A percentile compares a stretch with the other conserved stretches of the same genome.
phyloP scores from a whole-genome alignment of 768 basidiomycete species.

The Tulasnella sp. region DNA sequence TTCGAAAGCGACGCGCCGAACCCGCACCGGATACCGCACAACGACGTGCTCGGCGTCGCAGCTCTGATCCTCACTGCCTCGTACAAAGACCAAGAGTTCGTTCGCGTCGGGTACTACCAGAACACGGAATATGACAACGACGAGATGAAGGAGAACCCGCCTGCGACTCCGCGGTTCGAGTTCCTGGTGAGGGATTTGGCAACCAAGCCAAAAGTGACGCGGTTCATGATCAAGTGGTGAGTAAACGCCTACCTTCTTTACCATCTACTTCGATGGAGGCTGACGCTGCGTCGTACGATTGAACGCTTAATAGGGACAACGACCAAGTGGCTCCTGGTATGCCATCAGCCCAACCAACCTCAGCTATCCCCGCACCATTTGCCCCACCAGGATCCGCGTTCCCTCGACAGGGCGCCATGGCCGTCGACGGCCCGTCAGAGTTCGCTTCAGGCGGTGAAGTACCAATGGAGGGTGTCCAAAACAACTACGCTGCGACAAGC shows the following conservation, averaged over 20 bases:
- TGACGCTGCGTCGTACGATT: background rate
- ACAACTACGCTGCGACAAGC: slow-evolving; percentile 26
- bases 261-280: background rate
- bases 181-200: slow-evolving; percentile 84
- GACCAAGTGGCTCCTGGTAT: background rate
- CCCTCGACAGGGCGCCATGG: slow-evolving; percentile 17
- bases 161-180: slow-evolving; percentile 70
- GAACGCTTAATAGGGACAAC: background rate
- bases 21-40: slow-evolving; percentile 58
- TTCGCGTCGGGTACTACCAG: slow-evolving; percentile 99
- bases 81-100: slow-evolving; percentile 95
- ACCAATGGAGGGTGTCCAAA: slow-evolving; percentile 16
- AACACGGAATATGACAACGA: slow-evolving; percentile 98
- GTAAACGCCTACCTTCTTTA: background rate
- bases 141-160: slow-evolving; percentile 79
- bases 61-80: slow-evolving; percentile 96
- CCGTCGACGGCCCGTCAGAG: background rate
- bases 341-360: background rate
- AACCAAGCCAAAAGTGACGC: slow-evolving; percentile 89
- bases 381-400: slow-evolving; percentile 28
- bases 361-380: background rate
- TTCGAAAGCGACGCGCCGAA: slow-evolving; percentile 90
- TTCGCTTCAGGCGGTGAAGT: background rate
- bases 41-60: slow-evolving; percentile 96
- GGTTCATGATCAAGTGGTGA: slow-evolving; percentile 52